These are phyloP conservation scores for Pseudocercospora fijiensis DNA, from an alignment of 2,329 filamentous ascomycete genomes.

Conservation along the genomic window DNA sequence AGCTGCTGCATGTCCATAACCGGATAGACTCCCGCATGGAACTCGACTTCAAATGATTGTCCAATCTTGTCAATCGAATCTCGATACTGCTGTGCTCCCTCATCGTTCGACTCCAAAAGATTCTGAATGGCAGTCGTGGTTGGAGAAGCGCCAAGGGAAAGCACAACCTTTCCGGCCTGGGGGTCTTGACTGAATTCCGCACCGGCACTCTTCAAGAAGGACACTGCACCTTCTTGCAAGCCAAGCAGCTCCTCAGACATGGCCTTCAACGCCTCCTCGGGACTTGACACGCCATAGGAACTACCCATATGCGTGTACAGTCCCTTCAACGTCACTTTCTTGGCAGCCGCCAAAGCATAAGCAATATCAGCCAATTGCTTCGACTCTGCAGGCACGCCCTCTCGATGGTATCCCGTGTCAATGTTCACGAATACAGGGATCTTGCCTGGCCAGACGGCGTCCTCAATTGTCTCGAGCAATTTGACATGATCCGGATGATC, in stretches of 20 bases:
- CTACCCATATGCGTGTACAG: constrained; percentile 69
- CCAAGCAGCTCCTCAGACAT: constrained; percentile 61
- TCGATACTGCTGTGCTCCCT: constrained; percentile 39
- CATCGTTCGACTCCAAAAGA: constrained; percentile 43
- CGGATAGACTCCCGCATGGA: constrained; percentile 76
- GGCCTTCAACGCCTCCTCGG: constrained; percentile 59
- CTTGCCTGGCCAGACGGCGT: constrained; percentile 45
- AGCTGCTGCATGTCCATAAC: constrained; percentile 77
- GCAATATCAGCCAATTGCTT: constrained; percentile 51
- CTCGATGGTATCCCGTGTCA: constrained; percentile 70
- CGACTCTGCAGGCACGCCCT: constrained; percentile 60
- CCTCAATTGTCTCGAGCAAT: constrained; percentile 47
- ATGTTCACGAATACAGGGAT: constrained; percentile 69
- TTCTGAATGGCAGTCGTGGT: constrained; percentile 68
- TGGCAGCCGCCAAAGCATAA: constrained; percentile 48
- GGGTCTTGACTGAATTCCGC: constrained; percentile 14
- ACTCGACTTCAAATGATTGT: constrained; percentile 53
- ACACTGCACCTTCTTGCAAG: constrained; percentile 50
- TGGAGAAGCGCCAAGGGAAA: constrained; percentile 76
- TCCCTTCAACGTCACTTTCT: constrained; percentile 54
- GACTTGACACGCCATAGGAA: constrained; percentile 60
- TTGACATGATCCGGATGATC: constrained; percentile 65
- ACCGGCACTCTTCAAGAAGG: constrained; percentile 32
- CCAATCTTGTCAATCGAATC: constrained; percentile 40
- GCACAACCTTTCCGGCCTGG: constrained; percentile 43